Conservation (phyloP, 257 asterid genomes). For the Przewalskia tangutica region DNA sequence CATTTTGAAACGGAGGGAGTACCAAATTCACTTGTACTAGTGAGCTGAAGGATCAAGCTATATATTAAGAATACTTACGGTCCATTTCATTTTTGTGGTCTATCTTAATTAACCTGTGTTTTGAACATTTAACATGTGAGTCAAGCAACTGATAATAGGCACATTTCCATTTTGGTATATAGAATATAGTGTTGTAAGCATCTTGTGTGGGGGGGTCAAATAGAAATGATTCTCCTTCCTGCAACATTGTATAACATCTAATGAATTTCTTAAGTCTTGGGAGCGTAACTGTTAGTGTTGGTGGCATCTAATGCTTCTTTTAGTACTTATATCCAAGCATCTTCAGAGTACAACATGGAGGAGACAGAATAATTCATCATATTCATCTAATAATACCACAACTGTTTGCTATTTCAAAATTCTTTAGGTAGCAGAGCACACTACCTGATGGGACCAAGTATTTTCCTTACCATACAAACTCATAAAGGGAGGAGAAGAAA, state of each 20-base stretch:
- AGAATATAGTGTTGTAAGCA: background rate
- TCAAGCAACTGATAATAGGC: background rate
- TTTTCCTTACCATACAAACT: background rate
- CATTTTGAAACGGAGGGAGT: too few species aligned
- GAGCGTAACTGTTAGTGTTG: background rate
- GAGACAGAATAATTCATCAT: background rate
- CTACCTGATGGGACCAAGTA: background rate
- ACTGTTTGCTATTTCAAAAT: background rate
- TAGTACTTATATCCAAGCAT: conserved; percentile 2
- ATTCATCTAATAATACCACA: background rate
- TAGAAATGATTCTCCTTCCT: background rate
- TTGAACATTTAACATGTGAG: conserved; percentile 6
- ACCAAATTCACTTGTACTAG: background rate
- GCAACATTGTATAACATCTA: conserved; percentile 4
- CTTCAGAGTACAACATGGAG: conserved; percentile 1
- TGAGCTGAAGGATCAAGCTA: background rate
- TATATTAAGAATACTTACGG: background rate
- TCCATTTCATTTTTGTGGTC: background rate
- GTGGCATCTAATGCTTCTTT: background rate
- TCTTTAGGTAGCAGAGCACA: background rate
- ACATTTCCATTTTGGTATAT: background rate
- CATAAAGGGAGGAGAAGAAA: background rate
- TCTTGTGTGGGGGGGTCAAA: conserved; percentile 4
- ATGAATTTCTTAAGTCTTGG: background rate
- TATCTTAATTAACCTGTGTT: background rate